phyloP scores from a whole-genome alignment of 2,329 filamentous ascomycete species.

The Cadophora gregata region DNA sequence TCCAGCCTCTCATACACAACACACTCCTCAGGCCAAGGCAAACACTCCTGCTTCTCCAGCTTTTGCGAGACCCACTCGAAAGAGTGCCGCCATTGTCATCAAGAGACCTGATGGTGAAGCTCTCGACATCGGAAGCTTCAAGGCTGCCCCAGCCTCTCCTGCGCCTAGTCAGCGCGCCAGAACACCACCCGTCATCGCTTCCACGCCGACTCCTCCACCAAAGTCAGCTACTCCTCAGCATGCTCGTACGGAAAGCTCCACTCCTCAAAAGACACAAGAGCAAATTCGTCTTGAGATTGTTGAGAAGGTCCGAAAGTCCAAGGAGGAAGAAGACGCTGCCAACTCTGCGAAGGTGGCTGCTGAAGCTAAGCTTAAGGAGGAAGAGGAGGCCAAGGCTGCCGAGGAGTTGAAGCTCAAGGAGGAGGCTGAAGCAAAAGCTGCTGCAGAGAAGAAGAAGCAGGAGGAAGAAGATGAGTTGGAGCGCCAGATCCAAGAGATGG shows the following conservation, averaged over 20 bases:
- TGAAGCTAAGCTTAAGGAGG: constrained; percentile 45
- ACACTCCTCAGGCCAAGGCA: constrained; percentile 61
- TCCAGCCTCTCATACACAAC: constrained; percentile 50
- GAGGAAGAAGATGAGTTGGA: constrained; percentile 63
- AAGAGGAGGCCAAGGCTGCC: constrained; percentile 44
- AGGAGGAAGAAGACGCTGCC: constrained; percentile 45
- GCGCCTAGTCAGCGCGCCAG: constrained; percentile 60
- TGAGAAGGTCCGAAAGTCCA: constrained; percentile 51
- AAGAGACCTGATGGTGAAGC: constrained; percentile 83
- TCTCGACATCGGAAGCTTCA: constrained; percentile 70
- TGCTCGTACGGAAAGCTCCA: constrained; percentile 72
- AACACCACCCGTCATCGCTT: constrained; percentile 69
- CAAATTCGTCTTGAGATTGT: constrained; percentile 85
- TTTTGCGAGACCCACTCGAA: constrained; percentile 47
- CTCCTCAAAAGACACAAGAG: constrained; percentile 69
- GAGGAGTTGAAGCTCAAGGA: constrained; percentile 47
- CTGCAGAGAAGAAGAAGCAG: constrained; percentile 45
- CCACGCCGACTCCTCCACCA: constrained; percentile 80
- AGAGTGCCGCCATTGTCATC: constrained; percentile 81
- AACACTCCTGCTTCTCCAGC: constrained; percentile 48
- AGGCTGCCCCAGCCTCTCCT: constrained; percentile 68
- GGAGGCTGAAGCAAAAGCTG: constrained; percentile 43
- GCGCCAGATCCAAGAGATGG: constrained; percentile 65
- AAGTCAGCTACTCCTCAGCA: constrained; percentile 73
- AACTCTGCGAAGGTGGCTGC: constrained; percentile 43